A percentile compares a stretch with the other conserved stretches of the same genome.
Conservation (phyloP, 225 moss, liverwort and hornwort genomes). For the Physcomitrellopsis africana region DNA sequence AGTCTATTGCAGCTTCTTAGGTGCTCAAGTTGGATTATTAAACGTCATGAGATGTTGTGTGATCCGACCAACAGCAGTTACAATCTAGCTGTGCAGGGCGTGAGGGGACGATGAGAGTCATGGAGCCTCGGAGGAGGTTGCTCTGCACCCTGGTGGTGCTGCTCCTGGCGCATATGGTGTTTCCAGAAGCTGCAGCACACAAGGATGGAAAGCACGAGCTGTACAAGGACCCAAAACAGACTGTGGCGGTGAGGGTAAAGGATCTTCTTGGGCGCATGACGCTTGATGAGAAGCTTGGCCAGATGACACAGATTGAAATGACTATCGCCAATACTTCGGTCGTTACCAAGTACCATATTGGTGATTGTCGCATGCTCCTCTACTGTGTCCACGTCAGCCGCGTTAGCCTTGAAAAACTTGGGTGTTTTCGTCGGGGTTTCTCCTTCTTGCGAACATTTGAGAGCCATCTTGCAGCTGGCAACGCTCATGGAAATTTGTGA, state of each 20-base stretch:
- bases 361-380: constrained; percentile 28
- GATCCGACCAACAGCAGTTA: too few species aligned
- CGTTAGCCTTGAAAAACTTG: too few species aligned
- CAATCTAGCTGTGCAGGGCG: background rate
- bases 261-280: constrained; percentile 81
- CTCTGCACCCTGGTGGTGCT: background rate
- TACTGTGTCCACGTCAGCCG: background rate
- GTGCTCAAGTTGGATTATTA: too few species aligned
- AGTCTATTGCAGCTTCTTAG: too few species aligned
- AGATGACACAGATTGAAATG: constrained; percentile 94
- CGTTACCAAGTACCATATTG: constrained; percentile 52
- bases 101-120: background rate
- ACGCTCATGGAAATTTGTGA: background rate
- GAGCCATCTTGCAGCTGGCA: background rate
- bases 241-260: constrained; percentile 55
- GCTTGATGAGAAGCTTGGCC: constrained; percentile 84
- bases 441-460: background rate
- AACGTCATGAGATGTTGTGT: too few species aligned
- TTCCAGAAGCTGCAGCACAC: background rate
- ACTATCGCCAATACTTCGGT: constrained; percentile 47
- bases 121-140: background rate
- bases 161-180: background rate
- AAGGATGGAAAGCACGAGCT: constrained; percentile 9
- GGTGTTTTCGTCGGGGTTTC: background rate
- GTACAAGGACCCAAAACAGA: constrained; percentile 74